These are phyloP conservation scores for Plenodomus biglobosus DNA, from an alignment of 2,329 filamentous ascomycete species.

Conservation along the genomic window DNA sequence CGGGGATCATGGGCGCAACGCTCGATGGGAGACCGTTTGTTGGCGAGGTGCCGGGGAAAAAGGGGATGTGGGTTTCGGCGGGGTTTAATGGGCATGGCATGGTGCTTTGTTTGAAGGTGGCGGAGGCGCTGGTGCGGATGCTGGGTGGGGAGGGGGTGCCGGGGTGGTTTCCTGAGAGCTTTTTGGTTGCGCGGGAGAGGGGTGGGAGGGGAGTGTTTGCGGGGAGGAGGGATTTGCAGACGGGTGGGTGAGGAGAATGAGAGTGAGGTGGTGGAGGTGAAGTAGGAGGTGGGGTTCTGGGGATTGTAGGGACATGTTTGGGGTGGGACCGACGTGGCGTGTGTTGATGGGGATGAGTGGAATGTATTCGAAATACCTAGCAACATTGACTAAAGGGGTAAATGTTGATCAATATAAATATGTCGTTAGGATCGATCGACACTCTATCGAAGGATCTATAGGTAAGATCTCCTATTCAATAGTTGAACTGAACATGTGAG, in stretches of 20 bases:
- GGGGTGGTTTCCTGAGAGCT: conserved; percentile 58
- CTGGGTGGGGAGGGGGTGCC: conserved; percentile 45
- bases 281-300: too few species aligned
- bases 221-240: conserved; percentile 30
- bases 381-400: too few species aligned
- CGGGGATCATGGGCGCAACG: conserved; percentile 56
- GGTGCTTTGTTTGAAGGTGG: conserved; percentile 63
- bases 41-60: conserved; percentile 45
- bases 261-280: too few species aligned
- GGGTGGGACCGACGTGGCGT: too few species aligned
- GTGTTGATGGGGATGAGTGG: too few species aligned
- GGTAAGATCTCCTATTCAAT: too few species aligned
- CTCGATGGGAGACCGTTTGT: conserved; percentile 55
- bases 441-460: too few species aligned
- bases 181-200: conserved; percentile 52
- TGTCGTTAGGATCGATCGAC: too few species aligned
- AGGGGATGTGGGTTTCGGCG: conserved; percentile 58
- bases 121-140: conserved; percentile 60
- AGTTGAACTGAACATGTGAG: too few species aligned
- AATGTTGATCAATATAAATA: too few species aligned
- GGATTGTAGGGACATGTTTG: too few species aligned
- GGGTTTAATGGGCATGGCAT: conserved; percentile 68
- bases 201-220: conserved; percentile 31
- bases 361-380: too few species aligned
- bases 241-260: not conserved